Evolutionary conservation across 1,284 basidiomycete species (phyloP).

Genomic region (Phaffia rhodozyma): DNA sequence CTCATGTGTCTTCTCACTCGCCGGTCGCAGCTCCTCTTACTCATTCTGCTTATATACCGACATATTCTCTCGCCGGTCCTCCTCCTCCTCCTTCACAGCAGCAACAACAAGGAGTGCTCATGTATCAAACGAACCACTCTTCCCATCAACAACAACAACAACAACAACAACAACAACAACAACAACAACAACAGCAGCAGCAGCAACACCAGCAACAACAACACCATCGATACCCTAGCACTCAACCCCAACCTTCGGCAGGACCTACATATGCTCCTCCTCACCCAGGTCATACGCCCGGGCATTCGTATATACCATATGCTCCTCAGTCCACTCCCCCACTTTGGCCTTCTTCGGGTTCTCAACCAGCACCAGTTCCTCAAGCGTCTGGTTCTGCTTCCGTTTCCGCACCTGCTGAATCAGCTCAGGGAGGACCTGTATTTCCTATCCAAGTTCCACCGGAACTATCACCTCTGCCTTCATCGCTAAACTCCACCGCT

Average conservation of each 20-base stretch:
- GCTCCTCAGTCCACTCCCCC: neutral
- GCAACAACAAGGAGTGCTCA: too few species aligned
- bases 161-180: too few species aligned
- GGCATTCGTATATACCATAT: neutral
- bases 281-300: neutral
- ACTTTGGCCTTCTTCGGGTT: neutral
- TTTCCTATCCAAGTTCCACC: conserved; percentile 11
- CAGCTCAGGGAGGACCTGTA: neutral
- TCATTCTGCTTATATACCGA: neutral
- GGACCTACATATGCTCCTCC: neutral
- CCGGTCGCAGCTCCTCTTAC: neutral
- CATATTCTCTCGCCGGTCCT: neutral
- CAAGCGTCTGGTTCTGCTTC: neutral
- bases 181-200: too few species aligned
- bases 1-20: neutral
- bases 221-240: too few species aligned
- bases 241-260: too few species aligned
- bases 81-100: neutral
- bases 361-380: neutral
- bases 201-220: too few species aligned
- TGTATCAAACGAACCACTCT: too few species aligned
- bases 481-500: neutral
- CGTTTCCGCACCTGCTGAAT: neutral
- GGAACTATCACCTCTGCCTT: conserved; percentile 10
- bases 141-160: too few species aligned